Evolutionary conservation across 2,329 filamentous ascomycete species (phyloP).

Genomic region (Claviceps humidiphila): DNA sequence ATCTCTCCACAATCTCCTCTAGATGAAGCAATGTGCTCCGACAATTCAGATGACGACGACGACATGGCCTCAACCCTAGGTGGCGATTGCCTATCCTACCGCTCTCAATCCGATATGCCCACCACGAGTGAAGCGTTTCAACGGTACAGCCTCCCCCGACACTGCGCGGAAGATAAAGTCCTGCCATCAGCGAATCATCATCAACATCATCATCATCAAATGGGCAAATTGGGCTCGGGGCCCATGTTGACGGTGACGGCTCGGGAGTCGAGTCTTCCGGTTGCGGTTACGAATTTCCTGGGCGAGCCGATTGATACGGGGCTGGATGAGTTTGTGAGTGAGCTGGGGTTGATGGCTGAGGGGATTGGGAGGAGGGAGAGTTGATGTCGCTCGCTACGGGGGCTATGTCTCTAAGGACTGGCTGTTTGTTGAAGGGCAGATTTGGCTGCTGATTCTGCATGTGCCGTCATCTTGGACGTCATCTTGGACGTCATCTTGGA

Average conservation of each 20-base stretch:
- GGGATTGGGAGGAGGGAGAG: constrained; percentile 25
- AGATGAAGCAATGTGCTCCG: constrained; percentile 31
- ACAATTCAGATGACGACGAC: constrained; percentile 31
- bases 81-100: constrained; percentile 20
- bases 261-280: constrained; percentile 9
- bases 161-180: constrained; percentile 12
- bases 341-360: constrained; percentile 40
- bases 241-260: constrained; percentile 15
- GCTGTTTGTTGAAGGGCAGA: no score
- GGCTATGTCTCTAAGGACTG: no score
- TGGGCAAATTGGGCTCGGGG: constrained; percentile 11
- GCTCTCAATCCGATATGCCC: constrained; percentile 9
- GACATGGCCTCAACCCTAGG: constrained; percentile 24
- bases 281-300: constrained; percentile 16
- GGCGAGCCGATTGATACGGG: constrained; percentile 23
- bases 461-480: no score
- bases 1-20: constrained; percentile 25
- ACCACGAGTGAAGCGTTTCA: constrained; percentile 13
- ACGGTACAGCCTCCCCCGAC: constrained; percentile 35
- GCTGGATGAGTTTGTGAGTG: constrained; percentile 28
- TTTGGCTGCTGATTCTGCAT: no score
- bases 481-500: no score
- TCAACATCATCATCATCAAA: neutral
- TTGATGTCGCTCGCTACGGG: neutral
- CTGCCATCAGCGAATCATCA: neutral